phyloP scores from a whole-genome alignment of 192 early-diverging fungal species.

The Rhizoclosmatium globosum region DNA sequence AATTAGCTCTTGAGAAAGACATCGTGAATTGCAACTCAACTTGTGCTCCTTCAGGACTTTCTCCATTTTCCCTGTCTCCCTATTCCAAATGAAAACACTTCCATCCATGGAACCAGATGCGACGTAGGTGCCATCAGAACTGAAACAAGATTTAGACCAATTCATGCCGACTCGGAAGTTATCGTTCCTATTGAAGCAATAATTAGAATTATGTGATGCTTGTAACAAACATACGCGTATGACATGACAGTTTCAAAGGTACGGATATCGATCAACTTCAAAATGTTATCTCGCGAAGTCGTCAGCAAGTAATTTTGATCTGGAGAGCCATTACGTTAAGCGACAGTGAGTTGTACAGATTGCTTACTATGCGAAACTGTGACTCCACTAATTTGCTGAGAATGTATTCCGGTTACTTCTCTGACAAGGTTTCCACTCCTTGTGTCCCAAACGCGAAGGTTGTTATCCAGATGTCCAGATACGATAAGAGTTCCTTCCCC shows the following conservation, averaged over 20 bases:
- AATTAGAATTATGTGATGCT: background rate
- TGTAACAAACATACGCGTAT: conserved; percentile 55
- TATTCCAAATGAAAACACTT: conserved; percentile 81
- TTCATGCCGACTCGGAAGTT: conserved; percentile 85
- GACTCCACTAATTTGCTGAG: conserved; percentile 88
- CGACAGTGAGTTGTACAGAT: background rate
- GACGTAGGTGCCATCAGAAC: conserved; percentile 87
- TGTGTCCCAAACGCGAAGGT: conserved; percentile 91
- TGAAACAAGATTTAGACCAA: conserved; percentile 88
- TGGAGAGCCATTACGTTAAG: conserved; percentile 17
- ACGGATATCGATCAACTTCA: conserved; percentile 82
- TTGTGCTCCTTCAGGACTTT: conserved; percentile 74
- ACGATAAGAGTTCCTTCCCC: conserved; percentile 80
- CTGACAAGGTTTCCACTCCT: conserved; percentile 78
- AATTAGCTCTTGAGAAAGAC: too few species aligned
- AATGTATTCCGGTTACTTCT: conserved; percentile 88
- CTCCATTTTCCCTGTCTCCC: conserved; percentile 71
- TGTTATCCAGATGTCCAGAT: conserved; percentile 95
- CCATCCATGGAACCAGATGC: conserved; percentile 86
- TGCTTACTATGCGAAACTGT: conserved; percentile 71
- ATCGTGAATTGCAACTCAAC: conserved; percentile 35
- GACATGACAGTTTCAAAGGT: conserved; percentile 78
- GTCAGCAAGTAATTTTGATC: conserved; percentile 83
- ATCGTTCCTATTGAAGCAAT: conserved; percentile 59
- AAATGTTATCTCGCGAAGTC: conserved; percentile 92